Evolutionary conservation across 2,329 filamentous ascomycete species (phyloP), one percentile per base, ranked within the genome.

Genomic region (Fulvia fulva): DNA sequence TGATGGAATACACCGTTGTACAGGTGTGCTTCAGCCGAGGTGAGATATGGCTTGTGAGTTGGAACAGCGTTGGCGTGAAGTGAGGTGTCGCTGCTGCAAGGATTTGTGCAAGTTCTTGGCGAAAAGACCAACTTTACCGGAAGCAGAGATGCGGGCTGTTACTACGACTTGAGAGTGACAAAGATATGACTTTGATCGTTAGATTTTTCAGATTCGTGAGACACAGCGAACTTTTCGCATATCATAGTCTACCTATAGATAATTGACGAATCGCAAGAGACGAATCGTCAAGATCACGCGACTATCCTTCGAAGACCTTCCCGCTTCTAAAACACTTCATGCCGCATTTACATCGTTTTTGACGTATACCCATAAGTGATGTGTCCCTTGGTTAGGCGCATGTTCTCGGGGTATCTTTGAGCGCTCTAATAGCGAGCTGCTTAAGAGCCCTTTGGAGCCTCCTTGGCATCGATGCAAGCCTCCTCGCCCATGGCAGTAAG

Each of bases 401-500:
- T 55, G 51, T 49, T 59, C 44, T 34, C 23, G 55, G 47, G 52
- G 56, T 55, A 53, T 58, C 56, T 59, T 59, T 59, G 60, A 56
- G 59, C 61, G 52, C 49, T 54, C 54, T 55, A 41, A 34, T 50
- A 49, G 45, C 44, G 21, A 53, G 43, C 45, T 50, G 32, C 51
- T 62, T 64, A 64, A 60, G 55, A 51, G n/a, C 63, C 59, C 62
- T 74, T 78, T 77, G 89, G 87, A 77, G 90, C 90, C 81, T 97
- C 92, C 87, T 97, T 97, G 80, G 87, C 89, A 76, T 97, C 92
- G 76, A 97, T 88, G 74, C 87, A 89, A 71, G 84, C 80, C 84
- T 97, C 90, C 82, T 99, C 93, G 75, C 90, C 90, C 94, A 99
- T 99, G 76, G 94, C 87, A 72, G 90, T 90, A 75, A 96, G 89